Evolutionary conservation across 495 filamentous ascomycete genomes (phyloP), one percentile per base, ranked within the genome.

Genomic region (Penicillium chermesinum): DNA sequence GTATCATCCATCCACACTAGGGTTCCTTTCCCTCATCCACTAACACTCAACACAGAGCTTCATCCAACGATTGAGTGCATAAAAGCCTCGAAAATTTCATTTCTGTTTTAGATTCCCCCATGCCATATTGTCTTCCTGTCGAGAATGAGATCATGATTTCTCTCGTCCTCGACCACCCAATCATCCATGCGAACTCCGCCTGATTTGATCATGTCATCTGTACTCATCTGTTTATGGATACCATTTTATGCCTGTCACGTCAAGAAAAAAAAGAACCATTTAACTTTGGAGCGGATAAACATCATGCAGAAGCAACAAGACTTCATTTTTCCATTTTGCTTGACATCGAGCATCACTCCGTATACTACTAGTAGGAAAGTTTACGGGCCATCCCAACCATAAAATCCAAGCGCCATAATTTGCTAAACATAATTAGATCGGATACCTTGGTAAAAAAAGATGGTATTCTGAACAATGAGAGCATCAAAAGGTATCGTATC

Each of bases 51-150:
- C 12, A 19, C 38, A 74, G 70, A 63, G 65, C 18, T 74, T 74
- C 54, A 73, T 74, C 57, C 71, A 74, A 58, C 71, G 71, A 57
- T 63, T 74, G 47, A 74, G 70, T 62, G 67, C 67, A 62, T 74
- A 58, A 48, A 27, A 69, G 55, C 27, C 44, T 52, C 32, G 53
- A 52, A 42, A 33, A 48, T 55, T 58, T 48, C 42, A 55, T 42
- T 53, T 52, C 53, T 44, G 52, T 62, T 61, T 63, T 69, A 73
- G 67, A 73, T 73, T 67, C 67, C 66, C 66, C 70, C 63, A 62
- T 55, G 56, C 44, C 46, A 61, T 53, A 57, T 59, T 62, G 54
- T 52, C 50, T 46, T 48, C 59, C 54, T 57, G 52, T 53, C 44
- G 47, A 52, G 50, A 54, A 46, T 50, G 52, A 62, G 50, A 49